Evolutionary conservation across 441 rosid genomes (phyloP), one percentile per base, ranked within the genome.

Genomic region (Brassica hybrid): DNA sequence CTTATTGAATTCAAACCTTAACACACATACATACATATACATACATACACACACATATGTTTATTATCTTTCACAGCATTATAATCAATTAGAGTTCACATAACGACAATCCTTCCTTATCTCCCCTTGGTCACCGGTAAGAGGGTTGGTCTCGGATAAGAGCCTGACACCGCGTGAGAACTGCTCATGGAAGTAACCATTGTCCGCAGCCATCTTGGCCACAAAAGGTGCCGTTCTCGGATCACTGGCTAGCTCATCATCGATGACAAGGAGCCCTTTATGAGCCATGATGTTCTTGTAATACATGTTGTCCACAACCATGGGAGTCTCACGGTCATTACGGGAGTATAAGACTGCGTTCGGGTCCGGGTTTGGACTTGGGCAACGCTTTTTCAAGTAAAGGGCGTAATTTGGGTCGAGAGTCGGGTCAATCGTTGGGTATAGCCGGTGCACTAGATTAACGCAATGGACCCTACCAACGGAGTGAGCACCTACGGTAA

Each of bases 401-500:
- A 76, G 81, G 0, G 95, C 97, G 16, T 85, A 86, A 12, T 79
- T 74, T 2, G 91, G 89, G 81, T 89, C 90, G 50, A 92, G 41
- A 7, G 90, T 88, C 7, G 97, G 92, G 50, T 94, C 97, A 1
- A 87, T 84, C 0, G 86, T 83, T 0, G 97, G 95, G 79, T 92
- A 94, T 18, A 92, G 88, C 56, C 97, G 85, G 27, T 87, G 85
- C 12, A 87, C 96, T 12, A 94, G 71, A 65, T 94, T 94, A 10
- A 83, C 74, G 45, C 97, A 91, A 66, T 94, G 98, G 68, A 92
- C 97, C 75, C 94, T 86, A 1, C 97, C 98, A 0, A 92, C 97
- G 0, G 93, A 94, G 67, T 92, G 98, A 66, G 88, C 94, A 41
- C 98, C 95, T 88, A 76, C 23, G 12, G 13, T 27, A 8, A 32